These are phyloP conservation scores for Ogataea ganodermae DNA, from an alignment of 805 yeast genomes.

Conservation along the genomic window DNA sequence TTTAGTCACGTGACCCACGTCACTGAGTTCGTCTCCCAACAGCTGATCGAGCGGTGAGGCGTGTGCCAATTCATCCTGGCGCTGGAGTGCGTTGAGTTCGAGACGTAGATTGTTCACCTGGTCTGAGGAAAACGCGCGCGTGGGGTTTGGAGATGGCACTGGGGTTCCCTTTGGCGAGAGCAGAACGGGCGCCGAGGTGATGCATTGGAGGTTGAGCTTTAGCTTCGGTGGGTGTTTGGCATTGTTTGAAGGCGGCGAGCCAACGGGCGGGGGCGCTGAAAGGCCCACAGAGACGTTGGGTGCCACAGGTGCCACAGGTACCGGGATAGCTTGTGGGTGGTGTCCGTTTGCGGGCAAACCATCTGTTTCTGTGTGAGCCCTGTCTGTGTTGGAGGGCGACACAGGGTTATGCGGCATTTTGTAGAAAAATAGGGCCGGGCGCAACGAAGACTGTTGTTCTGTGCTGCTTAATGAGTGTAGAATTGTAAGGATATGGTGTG, in stretches of 20 bases:
- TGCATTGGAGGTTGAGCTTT: slow-evolving; percentile 27
- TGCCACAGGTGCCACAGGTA: not conserved
- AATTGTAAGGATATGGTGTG: not conserved
- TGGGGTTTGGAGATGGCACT: slow-evolving; percentile 27
- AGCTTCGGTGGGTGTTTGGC: slow-evolving; percentile 17
- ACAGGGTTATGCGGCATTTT: not conserved
- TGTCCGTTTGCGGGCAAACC: no score
- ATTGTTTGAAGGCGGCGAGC: not conserved
- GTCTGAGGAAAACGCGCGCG: slow-evolving; percentile 20
- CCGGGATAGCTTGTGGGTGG: no score
- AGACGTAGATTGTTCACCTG: slow-evolving; percentile 16
- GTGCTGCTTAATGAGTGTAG: not conserved
- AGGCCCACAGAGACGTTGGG: not conserved
- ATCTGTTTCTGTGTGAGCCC: not conserved
- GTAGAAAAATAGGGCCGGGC: not conserved
- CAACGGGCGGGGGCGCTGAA: not conserved
- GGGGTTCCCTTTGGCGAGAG: slow-evolving; percentile 37
- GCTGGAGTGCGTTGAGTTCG: slow-evolving; percentile 4
- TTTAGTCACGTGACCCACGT: not conserved
- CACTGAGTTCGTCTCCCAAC: slow-evolving; percentile 8
- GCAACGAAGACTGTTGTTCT: not conserved
- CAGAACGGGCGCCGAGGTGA: slow-evolving; percentile 29
- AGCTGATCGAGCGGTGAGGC: slow-evolving; percentile 18
- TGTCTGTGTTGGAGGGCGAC: slow-evolving; percentile 5
- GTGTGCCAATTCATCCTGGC: not conserved